Conservation (phyloP, 225 moss, liverwort and hornwort genomes). For the Antitrichia curtipendula region DNA sequence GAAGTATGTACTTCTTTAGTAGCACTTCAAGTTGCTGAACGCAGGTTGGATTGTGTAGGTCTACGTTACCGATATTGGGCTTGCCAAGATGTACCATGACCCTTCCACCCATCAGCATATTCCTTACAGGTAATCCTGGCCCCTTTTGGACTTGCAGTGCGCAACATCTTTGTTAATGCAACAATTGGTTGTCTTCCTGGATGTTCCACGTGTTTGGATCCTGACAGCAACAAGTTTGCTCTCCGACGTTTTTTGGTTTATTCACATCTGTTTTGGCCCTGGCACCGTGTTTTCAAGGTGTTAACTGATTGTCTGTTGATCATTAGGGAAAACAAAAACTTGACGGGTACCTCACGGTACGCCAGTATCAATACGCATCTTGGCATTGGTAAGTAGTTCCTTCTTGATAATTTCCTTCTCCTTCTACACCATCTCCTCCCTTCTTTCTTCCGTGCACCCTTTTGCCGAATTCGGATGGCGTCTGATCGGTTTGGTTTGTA, state of each 20-base stretch:
- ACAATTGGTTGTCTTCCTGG: neutral
- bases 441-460: neutral
- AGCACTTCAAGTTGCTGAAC: neutral
- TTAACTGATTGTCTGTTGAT: neutral
- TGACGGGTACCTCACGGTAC: constrained; percentile 78
- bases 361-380: constrained; percentile 88
- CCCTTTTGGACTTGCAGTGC: neutral
- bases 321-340: constrained; percentile 78
- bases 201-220: neutral
- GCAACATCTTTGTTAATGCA: neutral
- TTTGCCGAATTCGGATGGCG: neutral
- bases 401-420: neutral
- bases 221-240: neutral
- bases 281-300: neutral
- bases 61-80: constrained; percentile 88
- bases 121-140: constrained; percentile 50
- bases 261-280: neutral
- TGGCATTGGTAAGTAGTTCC: constrained; percentile 62
- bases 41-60: constrained; percentile 24
- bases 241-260: neutral
- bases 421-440: neutral
- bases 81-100: constrained; percentile 91
- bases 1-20: neutral
- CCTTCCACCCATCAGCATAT: constrained; percentile 88
- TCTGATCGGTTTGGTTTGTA: neutral